Conservation (phyloP, 768 basidiomycete genomes). For the Suillus bovinus region DNA sequence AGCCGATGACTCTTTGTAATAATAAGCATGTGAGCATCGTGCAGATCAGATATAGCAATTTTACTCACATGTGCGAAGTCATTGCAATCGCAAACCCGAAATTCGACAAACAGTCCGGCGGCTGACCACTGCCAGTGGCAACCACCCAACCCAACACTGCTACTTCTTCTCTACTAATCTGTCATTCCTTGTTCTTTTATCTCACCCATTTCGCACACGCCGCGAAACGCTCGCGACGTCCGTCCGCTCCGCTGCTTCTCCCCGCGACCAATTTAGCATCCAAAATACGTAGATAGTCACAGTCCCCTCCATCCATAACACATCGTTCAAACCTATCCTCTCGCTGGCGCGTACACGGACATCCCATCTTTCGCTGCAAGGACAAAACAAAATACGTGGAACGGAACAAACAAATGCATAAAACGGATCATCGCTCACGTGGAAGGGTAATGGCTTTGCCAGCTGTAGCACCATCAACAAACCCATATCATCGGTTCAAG, state of each 20-base stretch:
- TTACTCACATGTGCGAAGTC: neutral
- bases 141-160: neutral
- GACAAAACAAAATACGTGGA: neutral
- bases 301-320: neutral
- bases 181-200: neutral
- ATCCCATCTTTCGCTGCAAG: neutral
- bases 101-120: neutral
- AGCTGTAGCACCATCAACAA: neutral
- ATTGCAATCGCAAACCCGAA: neutral
- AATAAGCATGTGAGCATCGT: neutral
- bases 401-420: neutral
- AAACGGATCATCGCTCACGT: neutral
- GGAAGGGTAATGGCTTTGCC: neutral
- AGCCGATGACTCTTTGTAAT: neutral
- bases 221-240: neutral
- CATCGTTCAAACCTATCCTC: neutral
- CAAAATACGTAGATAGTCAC: neutral
- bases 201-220: slow-evolving; percentile 1
- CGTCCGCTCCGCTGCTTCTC: neutral
- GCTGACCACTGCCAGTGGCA: no score
- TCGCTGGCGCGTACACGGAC: neutral
- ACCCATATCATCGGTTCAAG: neutral
- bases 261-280: neutral
- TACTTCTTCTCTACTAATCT: neutral
- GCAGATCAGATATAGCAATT: neutral